These are phyloP conservation scores for Serendipita vermifera DNA, from an alignment of 768 basidiomycete genomes.

Conservation along the genomic window DNA sequence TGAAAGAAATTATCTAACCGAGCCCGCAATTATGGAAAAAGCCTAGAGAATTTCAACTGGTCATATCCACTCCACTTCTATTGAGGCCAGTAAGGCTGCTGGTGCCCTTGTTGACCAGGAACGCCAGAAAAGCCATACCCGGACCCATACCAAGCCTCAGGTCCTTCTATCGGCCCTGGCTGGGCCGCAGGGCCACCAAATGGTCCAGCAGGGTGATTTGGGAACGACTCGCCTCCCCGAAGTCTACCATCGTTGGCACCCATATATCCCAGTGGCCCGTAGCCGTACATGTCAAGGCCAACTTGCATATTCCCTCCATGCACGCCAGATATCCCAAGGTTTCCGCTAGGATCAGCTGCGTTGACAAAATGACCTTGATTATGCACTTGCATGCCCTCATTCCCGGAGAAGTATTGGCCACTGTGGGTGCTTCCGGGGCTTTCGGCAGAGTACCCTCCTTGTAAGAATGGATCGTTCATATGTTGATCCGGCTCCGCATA, in stretches of 20 bases:
- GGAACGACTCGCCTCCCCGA: constrained; percentile 5
- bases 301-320: background rate
- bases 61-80: background rate
- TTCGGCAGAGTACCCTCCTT: background rate
- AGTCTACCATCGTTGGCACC: background rate
- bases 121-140: background rate
- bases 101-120: background rate
- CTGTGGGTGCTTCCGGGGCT: constrained; percentile 7
- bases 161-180: background rate
- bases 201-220: background rate
- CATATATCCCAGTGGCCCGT: background rate
- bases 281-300: background rate
- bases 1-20: no score
- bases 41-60: no score
- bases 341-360: background rate
- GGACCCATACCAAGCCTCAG: constrained; percentile 1
- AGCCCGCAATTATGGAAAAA: no score
- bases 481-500: background rate
- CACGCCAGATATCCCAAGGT: background rate
- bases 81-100: background rate
- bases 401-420: background rate
- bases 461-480: background rate
- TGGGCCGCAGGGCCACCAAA: background rate
- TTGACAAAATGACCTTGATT: background rate
- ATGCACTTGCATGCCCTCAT: background rate